phyloP scores from a whole-genome alignment of 2,329 filamentous ascomycete genomes.

The Nemania sp. region DNA sequence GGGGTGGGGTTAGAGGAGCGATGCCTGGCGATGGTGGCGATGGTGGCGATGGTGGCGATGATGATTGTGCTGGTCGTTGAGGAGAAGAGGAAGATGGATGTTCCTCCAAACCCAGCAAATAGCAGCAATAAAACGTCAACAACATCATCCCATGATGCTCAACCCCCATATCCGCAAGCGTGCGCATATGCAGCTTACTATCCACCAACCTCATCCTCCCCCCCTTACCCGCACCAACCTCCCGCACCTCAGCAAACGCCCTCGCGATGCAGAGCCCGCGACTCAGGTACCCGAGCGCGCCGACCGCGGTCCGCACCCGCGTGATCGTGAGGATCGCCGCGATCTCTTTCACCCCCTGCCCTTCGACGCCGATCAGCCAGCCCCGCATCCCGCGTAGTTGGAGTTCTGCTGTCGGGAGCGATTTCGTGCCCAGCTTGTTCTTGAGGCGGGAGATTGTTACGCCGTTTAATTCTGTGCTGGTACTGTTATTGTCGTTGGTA shows the following conservation, averaged over 20 bases:
- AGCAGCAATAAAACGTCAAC: slow-evolving; percentile 39
- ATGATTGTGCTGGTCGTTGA: too few relatives aligned
- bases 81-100: slow-evolving; percentile 16
- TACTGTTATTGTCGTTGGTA: neutral
- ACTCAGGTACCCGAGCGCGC: slow-evolving; percentile 46
- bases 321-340: slow-evolving; percentile 63
- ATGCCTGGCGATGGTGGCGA: neutral
- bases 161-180: slow-evolving; percentile 50
- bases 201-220: slow-evolving; percentile 44
- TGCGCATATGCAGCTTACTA: slow-evolving; percentile 49
- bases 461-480: slow-evolving; percentile 54
- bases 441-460: slow-evolving; percentile 62
- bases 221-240: slow-evolving; percentile 42
- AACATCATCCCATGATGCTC: slow-evolving; percentile 46
- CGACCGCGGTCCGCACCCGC: slow-evolving; percentile 49
- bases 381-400: slow-evolving; percentile 54
- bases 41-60: too few relatives aligned
- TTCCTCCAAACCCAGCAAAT: slow-evolving; percentile 40
- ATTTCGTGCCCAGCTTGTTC: slow-evolving; percentile 64
- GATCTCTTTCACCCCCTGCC: slow-evolving; percentile 62
- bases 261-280: slow-evolving; percentile 52
- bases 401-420: slow-evolving; percentile 64
- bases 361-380: slow-evolving; percentile 59
- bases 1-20: slow-evolving; percentile 15
- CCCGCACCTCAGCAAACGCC: slow-evolving; percentile 52